phyloP scores from a whole-genome alignment of 2,329 filamentous ascomycete genomes.

The Pseudocercospora fuligena region DNA sequence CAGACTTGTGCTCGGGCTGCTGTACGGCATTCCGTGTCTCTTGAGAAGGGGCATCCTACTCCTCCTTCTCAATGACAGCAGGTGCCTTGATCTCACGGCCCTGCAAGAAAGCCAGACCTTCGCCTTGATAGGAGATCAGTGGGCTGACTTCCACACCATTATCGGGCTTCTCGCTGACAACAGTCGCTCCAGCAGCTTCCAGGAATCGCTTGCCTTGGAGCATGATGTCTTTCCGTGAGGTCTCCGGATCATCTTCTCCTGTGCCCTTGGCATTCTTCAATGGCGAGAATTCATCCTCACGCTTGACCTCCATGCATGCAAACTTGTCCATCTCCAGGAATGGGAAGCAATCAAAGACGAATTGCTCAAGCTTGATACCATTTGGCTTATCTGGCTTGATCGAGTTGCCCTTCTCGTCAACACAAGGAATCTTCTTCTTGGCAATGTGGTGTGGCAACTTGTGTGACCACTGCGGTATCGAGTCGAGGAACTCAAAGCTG shows the following conservation, averaged over 20 bases:
- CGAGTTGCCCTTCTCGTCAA: constrained; percentile 74
- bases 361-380: constrained; percentile 98
- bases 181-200: constrained; percentile 74
- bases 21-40: background rate
- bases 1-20: background rate
- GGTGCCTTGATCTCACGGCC: constrained; percentile 65
- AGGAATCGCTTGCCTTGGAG: constrained; percentile 86
- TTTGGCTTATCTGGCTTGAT: constrained; percentile 95
- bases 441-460: constrained; percentile 94
- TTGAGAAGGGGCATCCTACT: constrained; percentile 2
- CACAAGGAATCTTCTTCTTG: constrained; percentile 94
- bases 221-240: constrained; percentile 89
- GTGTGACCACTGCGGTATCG: constrained; percentile 83
- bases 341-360: constrained; percentile 98
- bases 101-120: constrained; percentile 66
- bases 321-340: constrained; percentile 85
- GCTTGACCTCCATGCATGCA: constrained; percentile 91
- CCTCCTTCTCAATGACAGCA: constrained; percentile 66
- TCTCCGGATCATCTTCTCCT: constrained; percentile 91
- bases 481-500: constrained; percentile 88
- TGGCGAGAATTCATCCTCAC: constrained; percentile 97
- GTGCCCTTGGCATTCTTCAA: constrained; percentile 89
- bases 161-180: constrained; percentile 65
- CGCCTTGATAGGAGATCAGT: constrained; percentile 81
- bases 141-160: constrained; percentile 88